A percentile compares a stretch with the other conserved stretches of the same genome.
Evolutionary conservation across 192 early-diverging fungal species (phyloP).

Genomic region (Gaertneriomyces semiglobifer): DNA sequence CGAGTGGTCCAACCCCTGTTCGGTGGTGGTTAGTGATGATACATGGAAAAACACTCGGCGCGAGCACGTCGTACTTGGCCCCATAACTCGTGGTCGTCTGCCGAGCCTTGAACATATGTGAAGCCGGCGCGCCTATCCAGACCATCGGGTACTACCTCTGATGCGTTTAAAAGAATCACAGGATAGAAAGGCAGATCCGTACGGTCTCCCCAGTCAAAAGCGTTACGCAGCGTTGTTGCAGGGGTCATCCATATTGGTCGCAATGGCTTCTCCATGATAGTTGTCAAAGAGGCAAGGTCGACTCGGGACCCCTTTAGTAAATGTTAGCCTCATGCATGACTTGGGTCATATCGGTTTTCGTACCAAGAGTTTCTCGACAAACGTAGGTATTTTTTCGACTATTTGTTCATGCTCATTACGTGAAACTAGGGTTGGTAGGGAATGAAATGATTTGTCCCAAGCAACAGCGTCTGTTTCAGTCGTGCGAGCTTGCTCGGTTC

Average conservation of each 20-base stretch:
- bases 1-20: slow-evolving; percentile 55
- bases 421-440: slow-evolving; percentile 59
- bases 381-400: slow-evolving; percentile 45
- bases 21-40: neutral
- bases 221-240: slow-evolving; percentile 36
- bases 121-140: slow-evolving; percentile 51
- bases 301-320: slow-evolving; percentile 10
- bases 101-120: slow-evolving; percentile 84
- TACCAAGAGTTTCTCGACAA: slow-evolving; percentile 56
- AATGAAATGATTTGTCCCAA: slow-evolving; percentile 64
- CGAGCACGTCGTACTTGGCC: slow-evolving; percentile 36
- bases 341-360: neutral
- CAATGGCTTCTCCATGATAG: slow-evolving; percentile 58
- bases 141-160: slow-evolving; percentile 51
- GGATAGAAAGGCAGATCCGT: slow-evolving; percentile 59
- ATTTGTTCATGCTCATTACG: slow-evolving; percentile 74
- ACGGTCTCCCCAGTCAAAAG: slow-evolving; percentile 2
- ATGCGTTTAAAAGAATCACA: slow-evolving; percentile 75
- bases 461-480: neutral
- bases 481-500: neutral
- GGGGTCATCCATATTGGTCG: slow-evolving; percentile 82
- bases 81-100: slow-evolving; percentile 89
- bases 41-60: slow-evolving; percentile 7
- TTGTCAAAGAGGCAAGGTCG: slow-evolving; percentile 17
- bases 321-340: neutral